A percentile compares a stretch with the other conserved stretches of the same genome.
Evolutionary conservation across 1,284 basidiomycete species (phyloP).

Genomic region (Malassezia dermatis): DNA sequence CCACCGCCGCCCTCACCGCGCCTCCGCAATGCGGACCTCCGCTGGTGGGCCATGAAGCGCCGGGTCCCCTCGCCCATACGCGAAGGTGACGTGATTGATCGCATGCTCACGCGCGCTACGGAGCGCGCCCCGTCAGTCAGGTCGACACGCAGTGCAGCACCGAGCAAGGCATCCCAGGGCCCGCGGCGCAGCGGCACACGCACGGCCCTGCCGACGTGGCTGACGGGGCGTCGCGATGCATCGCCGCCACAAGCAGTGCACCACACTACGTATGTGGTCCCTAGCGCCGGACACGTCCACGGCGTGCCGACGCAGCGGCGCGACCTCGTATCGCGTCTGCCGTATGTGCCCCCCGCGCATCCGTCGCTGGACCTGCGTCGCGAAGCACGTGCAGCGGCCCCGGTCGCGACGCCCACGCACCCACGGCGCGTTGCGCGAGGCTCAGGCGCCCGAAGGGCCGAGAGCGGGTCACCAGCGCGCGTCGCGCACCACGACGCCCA

Average conservation of each 20-base stretch:
- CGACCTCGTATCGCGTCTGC: constrained; percentile 7
- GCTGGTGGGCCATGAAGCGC: background rate
- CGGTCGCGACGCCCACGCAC: background rate
- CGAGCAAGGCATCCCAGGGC: background rate
- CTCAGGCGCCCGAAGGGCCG: no score
- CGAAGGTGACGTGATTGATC: constrained; percentile 29
- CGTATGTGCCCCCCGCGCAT: background rate
- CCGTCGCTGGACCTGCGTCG: background rate
- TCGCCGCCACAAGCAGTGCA: background rate
- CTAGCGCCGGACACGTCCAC: background rate
- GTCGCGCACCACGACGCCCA: no score
- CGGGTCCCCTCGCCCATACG: background rate
- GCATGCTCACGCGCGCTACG: constrained; percentile 31
- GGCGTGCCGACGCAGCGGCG: constrained; percentile 10
- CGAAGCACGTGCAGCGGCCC: background rate
- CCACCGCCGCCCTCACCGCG: background rate
- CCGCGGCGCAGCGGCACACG: background rate
- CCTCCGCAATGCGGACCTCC: constrained; percentile 16
- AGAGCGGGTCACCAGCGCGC: no score
- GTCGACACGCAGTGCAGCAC: background rate
- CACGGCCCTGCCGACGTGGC: background rate
- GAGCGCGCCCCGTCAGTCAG: background rate
- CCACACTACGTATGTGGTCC: background rate
- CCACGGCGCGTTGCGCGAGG: background rate
- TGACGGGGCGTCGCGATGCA: background rate